These are phyloP conservation scores for Pseudoneurospora amorphoporcata DNA, from an alignment of 495 filamentous ascomycete species.

Conservation along the genomic window DNA sequence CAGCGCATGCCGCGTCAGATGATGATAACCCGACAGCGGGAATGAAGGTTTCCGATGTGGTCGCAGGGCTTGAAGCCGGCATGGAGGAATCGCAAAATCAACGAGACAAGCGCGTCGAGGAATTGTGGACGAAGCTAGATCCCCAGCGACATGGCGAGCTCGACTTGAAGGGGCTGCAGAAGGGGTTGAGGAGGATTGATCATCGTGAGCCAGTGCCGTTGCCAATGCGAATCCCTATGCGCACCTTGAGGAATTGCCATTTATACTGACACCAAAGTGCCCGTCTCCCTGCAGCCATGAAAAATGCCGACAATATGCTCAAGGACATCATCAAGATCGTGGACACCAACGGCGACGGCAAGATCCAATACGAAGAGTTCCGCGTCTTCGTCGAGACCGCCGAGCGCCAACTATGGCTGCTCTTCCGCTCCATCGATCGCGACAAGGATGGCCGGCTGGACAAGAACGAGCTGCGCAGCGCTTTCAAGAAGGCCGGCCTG, in stretches of 20 bases:
- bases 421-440: slow-evolving; percentile 82
- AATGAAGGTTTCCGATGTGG: slow-evolving; percentile 35
- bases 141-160: slow-evolving; percentile 64
- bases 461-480: slow-evolving; percentile 66
- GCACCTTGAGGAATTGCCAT: background rate
- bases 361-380: slow-evolving; percentile 89
- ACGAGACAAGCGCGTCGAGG: slow-evolving; percentile 65
- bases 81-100: slow-evolving; percentile 57
- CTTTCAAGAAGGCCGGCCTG: slow-evolving; percentile 70
- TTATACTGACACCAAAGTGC: slow-evolving; percentile 14
- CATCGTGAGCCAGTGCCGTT: slow-evolving; percentile 57
- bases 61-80: slow-evolving; percentile 30
- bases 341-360: slow-evolving; percentile 77
- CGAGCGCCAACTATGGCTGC: slow-evolving; percentile 64
- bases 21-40: slow-evolving; percentile 24
- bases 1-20: slow-evolving; percentile 10
- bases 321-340: slow-evolving; percentile 66
- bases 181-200: slow-evolving; percentile 77
- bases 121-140: slow-evolving; percentile 73
- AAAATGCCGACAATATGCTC: slow-evolving; percentile 86
- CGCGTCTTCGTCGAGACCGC: slow-evolving; percentile 75
- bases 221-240: slow-evolving; percentile 3
- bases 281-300: slow-evolving; percentile 52
- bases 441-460: slow-evolving; percentile 83
- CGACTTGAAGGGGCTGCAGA: slow-evolving; percentile 72